phyloP scores from a whole-genome alignment of 371 early-diverging fungal genomes.

The Mortierella sp. region DNA sequence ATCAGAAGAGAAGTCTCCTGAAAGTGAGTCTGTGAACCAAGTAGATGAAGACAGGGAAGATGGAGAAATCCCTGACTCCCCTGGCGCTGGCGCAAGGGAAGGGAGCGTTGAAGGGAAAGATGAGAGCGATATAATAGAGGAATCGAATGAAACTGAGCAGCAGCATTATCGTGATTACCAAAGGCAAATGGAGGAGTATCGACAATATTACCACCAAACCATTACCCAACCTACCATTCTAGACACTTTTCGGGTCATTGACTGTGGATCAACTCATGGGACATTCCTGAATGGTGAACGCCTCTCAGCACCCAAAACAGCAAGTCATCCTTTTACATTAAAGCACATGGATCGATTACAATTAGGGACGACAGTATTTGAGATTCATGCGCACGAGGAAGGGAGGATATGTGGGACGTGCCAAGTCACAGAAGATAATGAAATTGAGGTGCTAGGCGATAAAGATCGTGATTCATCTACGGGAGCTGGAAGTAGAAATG shows the following conservation, averaged over 20 bases:
- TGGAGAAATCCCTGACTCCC: constrained; percentile 46
- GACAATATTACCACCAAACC: constrained; percentile 38
- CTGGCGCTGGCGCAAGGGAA: constrained; percentile 39
- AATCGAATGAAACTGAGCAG: constrained; percentile 1
- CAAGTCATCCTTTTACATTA: constrained; percentile 60
- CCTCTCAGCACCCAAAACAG: constrained; percentile 61
- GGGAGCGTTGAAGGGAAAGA: not conserved
- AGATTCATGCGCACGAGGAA: constrained; percentile 65
- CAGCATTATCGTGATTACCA: constrained; percentile 35
- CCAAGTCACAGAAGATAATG: constrained; percentile 58
- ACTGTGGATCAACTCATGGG: constrained; percentile 69
- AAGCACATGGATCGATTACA: constrained; percentile 59
- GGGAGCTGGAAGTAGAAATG: not conserved
- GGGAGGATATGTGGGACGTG: constrained; percentile 62
- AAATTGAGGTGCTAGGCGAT: constrained; percentile 56
- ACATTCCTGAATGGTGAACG: constrained; percentile 65
- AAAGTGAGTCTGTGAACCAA: not conserved
- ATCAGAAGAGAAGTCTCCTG: not conserved
- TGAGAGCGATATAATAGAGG: constrained; percentile 26
- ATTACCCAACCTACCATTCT: constrained; percentile 13
- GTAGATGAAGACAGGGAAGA: constrained; percentile 20
- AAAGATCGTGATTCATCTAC: constrained; percentile 17
- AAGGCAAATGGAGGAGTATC: constrained; percentile 31
- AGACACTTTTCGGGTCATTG: constrained; percentile 60
- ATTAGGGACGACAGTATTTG: constrained; percentile 60